A percentile compares a stretch with the other conserved stretches of the same genome.
phyloP scores from a whole-genome alignment of 1,284 basidiomycete species.

The Calocybe gambosa region DNA sequence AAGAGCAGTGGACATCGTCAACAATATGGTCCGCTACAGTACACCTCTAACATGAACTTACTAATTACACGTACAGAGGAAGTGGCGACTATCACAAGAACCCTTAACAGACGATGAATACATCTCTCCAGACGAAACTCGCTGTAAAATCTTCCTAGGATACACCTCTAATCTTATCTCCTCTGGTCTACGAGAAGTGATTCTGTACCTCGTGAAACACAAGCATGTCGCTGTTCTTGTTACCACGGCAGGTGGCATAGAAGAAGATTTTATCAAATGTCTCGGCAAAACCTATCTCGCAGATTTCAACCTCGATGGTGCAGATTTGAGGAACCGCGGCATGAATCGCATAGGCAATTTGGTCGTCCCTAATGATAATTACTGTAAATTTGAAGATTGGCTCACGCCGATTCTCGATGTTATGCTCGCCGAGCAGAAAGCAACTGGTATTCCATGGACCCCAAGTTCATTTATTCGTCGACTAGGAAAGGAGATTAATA shows the following conservation, averaged over 20 bases:
- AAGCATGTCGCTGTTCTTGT: conserved; percentile 88
- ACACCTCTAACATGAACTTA: conserved; percentile 4
- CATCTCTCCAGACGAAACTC: conserved; percentile 50
- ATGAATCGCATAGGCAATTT: conserved; percentile 99
- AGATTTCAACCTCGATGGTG: conserved; percentile 90
- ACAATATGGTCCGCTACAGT: conserved; percentile 67
- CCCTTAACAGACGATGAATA: conserved; percentile 60
- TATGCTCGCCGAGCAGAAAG: conserved; percentile 87
- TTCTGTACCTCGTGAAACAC: conserved; percentile 91
- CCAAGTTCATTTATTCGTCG: conserved; percentile 92
- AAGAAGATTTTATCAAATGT: conserved; percentile 99
- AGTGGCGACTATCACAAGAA: conserved; percentile 82
- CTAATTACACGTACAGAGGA: conserved; percentile 43
- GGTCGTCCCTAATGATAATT: conserved; percentile 97
- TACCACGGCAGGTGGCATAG: conserved; percentile 97
- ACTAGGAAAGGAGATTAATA: conserved; percentile 92
- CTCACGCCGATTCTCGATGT: conserved; percentile 88
- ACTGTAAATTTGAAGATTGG: conserved; percentile 99
- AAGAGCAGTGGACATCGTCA: conserved; percentile 84
- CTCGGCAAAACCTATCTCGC: conserved; percentile 93
- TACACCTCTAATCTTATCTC: conserved; percentile 99
- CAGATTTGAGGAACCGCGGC: conserved; percentile 79
- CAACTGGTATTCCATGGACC: conserved; percentile 76
- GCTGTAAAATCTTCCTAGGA: conserved; percentile 90
- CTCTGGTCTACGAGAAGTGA: conserved; percentile 91